Percentiles rank a stretch among this genome's conserved stretches.
Conservation (phyloP, 2,329 filamentous ascomycete species). For the Penicillium sp. region DNA sequence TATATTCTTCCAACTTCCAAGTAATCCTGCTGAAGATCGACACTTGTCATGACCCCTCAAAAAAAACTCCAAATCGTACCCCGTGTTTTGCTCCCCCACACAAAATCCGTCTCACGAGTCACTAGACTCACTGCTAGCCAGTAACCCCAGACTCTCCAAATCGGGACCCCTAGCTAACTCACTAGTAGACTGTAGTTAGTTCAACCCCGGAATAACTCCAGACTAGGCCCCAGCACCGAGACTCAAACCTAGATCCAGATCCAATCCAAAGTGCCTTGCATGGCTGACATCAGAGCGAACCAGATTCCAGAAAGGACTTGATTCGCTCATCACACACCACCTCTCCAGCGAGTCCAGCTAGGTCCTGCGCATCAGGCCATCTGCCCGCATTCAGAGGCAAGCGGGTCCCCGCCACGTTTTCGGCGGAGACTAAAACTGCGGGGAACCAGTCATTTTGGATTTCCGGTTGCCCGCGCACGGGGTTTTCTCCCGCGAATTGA, state of each 20-base stretch:
- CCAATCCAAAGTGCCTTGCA: slow-evolving; percentile 1
- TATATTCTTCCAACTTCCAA: slow-evolving; percentile 3
- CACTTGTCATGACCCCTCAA: background rate
- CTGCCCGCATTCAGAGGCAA: background rate
- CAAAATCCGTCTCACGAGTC: background rate
- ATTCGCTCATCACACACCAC: background rate
- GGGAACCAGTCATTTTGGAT: background rate
- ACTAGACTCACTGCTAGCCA: background rate
- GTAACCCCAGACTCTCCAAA: background rate
- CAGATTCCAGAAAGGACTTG: background rate
- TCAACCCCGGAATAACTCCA: background rate
- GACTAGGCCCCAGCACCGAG: background rate
- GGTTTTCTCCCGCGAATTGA: background rate
- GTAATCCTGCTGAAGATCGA: too few species aligned
- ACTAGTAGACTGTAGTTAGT: background rate
- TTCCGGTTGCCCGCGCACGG: background rate
- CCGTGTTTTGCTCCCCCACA: background rate
- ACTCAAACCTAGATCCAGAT: slow-evolving; percentile 1
- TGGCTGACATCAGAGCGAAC: background rate
- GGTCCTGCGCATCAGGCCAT: too few species aligned
- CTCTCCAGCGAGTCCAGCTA: too few species aligned
- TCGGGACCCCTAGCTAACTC: background rate
- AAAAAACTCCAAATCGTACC: background rate
- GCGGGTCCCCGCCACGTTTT: background rate
- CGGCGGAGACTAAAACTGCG: slow-evolving; percentile 1